Conservation (phyloP, 2,329 filamentous ascomycete species). For the Neofusicoccum sp. region DNA sequence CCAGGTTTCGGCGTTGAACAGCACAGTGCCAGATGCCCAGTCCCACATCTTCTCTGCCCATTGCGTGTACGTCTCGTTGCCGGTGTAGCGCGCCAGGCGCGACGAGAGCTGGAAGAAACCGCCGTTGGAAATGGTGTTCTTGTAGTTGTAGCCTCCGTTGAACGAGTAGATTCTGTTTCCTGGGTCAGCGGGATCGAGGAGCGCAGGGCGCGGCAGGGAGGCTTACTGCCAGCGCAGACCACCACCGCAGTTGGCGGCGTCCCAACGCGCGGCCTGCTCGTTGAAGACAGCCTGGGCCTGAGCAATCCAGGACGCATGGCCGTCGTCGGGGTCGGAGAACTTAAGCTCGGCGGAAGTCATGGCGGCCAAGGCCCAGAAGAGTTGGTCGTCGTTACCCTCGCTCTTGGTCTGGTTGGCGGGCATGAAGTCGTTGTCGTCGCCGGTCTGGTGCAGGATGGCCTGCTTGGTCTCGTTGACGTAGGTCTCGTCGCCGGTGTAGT, state of each 20-base stretch:
- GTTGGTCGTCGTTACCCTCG: constrained; percentile 57
- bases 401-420: constrained; percentile 33
- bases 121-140: constrained; percentile 54
- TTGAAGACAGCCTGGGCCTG: constrained; percentile 41
- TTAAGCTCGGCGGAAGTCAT: constrained; percentile 76
- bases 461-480: constrained; percentile 22
- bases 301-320: constrained; percentile 24
- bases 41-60: constrained; percentile 53
- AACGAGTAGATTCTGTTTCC: constrained; percentile 38
- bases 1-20: constrained; percentile 54
- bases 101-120: constrained; percentile 52
- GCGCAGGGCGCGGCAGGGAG: neutral
- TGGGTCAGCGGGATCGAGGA: neutral
- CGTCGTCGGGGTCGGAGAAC: constrained; percentile 65
- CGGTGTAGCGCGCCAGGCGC: constrained; percentile 36
- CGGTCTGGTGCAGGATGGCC: constrained; percentile 23
- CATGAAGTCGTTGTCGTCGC: constrained; percentile 41
- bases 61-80: constrained; percentile 57
- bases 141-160: constrained; percentile 52
- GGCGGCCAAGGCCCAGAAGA: constrained; percentile 82
- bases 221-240: constrained; percentile 28
- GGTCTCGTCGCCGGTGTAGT: constrained; percentile 23
- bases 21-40: constrained; percentile 46
- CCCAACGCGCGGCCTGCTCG: constrained; percentile 37
- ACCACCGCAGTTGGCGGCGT: constrained; percentile 36